Base-by-base conservation (phyloP, 2,329 filamentous ascomycete species). In the Aureobasidium musti region DNA sequence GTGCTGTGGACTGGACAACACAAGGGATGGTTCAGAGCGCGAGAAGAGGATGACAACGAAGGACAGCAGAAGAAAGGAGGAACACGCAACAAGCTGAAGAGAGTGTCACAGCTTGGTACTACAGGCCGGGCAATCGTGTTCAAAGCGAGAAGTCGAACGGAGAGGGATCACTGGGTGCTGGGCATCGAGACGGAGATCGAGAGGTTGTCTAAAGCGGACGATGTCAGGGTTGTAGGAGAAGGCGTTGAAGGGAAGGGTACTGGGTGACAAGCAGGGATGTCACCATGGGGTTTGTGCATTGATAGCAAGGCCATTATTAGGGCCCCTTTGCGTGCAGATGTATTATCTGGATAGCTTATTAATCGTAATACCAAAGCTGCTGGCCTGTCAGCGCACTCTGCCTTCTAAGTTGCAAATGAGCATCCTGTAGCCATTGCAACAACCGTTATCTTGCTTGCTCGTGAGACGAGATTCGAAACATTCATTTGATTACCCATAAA, bases 161-260 rank as follows among this genome's bases (percentile, higher is more conserved):
- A 90, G 75, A 82, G 87, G 68, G 87, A 90, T 76, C 83, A 86
- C 70, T 90, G 87, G 87, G 87, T 90, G 28, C 76, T 89, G 73
- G 86, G 82, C 41, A 85, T 89, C 67, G 83, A 83, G 63, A 85
- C 85, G 68, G 87, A 89, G 78, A 89, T 89, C 74, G 87, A 89
- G 77, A 78, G 85, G 59, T 73, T 87, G 67, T 81, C 82, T 54
- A 76, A 80, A 65, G 78, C 75, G 17, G 81, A 83, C 68, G 84
- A 87, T 71, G 78, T 84, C 53, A 77, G 82, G 56, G 75, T 85
- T 69, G 70, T 75, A 7, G 69, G 71, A 23, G 63, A 65, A 33
- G 66, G 39, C 11, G 52, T 17, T 39, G 52, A 8, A 21, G 52
- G 2, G 4, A 35, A 13, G 10, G n/a, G 11, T 53, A 30, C 35